phyloP scores from a whole-genome alignment of 164 flowering plant species.

The Cinnamomum chago region DNA sequence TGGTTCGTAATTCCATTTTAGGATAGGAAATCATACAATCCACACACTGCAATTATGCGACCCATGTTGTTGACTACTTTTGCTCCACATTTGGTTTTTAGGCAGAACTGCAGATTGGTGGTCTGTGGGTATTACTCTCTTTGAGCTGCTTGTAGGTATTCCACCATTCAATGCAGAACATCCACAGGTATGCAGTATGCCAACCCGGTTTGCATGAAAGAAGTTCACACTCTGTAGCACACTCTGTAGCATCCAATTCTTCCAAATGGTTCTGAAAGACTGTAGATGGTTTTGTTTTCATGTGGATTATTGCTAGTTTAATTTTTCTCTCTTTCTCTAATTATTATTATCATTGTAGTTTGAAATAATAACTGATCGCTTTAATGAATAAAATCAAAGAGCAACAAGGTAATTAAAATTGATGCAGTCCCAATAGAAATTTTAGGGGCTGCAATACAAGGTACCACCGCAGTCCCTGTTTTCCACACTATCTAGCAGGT shows the following conservation, averaged over 20 bases:
- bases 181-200: slow-evolving; percentile 81
- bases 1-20: slow-evolving; percentile 38
- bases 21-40: not conserved
- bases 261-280: slow-evolving; percentile 1
- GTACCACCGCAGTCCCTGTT: no score
- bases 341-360: not conserved
- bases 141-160: slow-evolving; percentile 92
- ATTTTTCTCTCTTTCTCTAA: not conserved
- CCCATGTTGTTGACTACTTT: not conserved
- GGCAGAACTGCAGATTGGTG: slow-evolving; percentile 99
- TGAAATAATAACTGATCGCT: not conserved
- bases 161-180: slow-evolving; percentile 97
- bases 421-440: no score
- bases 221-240: no score
- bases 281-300: not conserved
- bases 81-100: slow-evolving; percentile 23
- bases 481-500: no score
- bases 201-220: not conserved
- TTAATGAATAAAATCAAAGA: no score
- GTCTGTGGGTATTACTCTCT: slow-evolving; percentile 97
- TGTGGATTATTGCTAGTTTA: not conserved
- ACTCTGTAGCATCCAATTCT: not conserved
- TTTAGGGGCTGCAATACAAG: no score
- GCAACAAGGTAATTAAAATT: no score
- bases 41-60: not conserved